These are phyloP conservation scores for Gentiana straminea DNA, from an alignment of 257 asterid species.

Conservation along the genomic window DNA sequence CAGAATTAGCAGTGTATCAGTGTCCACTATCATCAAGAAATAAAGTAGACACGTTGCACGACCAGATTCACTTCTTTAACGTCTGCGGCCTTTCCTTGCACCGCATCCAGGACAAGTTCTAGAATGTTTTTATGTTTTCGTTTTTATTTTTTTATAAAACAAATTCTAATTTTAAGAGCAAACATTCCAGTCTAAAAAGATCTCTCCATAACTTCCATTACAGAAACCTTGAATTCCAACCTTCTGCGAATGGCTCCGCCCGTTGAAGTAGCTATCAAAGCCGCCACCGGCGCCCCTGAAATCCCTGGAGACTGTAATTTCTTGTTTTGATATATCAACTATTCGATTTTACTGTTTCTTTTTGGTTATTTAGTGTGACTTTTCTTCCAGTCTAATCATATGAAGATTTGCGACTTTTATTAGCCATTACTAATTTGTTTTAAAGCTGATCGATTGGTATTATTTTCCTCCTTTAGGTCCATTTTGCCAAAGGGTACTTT, in stretches of 20 bases:
- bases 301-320: conserved; percentile 67
- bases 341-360: neutral
- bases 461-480: conserved; percentile 36
- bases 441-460: conserved; percentile 7
- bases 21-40: neutral
- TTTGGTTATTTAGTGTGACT: neutral
- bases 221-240: neutral
- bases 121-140: no score
- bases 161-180: no score
- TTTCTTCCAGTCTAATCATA: neutral
- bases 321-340: neutral
- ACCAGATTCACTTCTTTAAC: no score
- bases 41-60: neutral
- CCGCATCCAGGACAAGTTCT: no score
- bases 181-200: no score
- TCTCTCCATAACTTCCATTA: no score
- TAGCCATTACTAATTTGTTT: neutral
- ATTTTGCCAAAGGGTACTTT: conserved; percentile 54
- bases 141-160: no score
- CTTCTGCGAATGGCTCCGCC: conserved; percentile 36
- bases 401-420: neutral
- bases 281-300: conserved; percentile 57
- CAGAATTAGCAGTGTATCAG: no score
- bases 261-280: conserved; percentile 60
- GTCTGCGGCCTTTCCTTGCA: no score